phyloP scores from a whole-genome alignment of 176 grass and related monocot species.

The barley (Hordeum vulgare) region DNA sequence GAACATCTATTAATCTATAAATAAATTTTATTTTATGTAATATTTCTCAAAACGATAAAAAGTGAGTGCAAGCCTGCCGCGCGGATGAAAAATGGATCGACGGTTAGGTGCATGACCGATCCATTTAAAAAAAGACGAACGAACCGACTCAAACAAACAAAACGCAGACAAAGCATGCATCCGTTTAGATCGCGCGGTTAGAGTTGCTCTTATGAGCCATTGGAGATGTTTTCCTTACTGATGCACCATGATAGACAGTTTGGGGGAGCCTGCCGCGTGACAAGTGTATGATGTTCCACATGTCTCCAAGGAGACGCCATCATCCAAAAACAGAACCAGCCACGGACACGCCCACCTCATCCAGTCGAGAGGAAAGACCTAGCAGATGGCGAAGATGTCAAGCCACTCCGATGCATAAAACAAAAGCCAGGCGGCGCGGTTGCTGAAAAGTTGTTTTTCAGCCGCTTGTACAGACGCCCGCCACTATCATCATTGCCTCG shows the following conservation, averaged over 20 bases:
- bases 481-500: not conserved
- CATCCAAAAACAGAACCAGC: not conserved
- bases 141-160: too few species aligned
- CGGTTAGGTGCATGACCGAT: too few species aligned
- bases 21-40: too few species aligned
- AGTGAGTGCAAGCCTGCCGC: too few species aligned
- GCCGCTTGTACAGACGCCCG: slow-evolving; percentile 9
- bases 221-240: not conserved
- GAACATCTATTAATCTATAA: too few species aligned
- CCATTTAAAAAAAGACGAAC: too few species aligned
- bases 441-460: slow-evolving; percentile 27
- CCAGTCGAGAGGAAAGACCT: not conserved
- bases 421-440: not conserved
- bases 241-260: not conserved
- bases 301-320: not conserved
- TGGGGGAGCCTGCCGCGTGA: not conserved
- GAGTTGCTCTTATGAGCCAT: not conserved
- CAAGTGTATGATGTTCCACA: not conserved
- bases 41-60: too few species aligned
- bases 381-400: slow-evolving; percentile 15
- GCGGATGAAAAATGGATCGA: too few species aligned
- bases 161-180: too few species aligned
- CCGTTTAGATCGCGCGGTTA: too few species aligned
- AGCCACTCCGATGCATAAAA: slow-evolving; percentile 20
- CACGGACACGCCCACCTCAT: slow-evolving; percentile 11